phyloP scores from a whole-genome alignment of 495 filamentous ascomycete genomes.

The Penicillium canariense region DNA sequence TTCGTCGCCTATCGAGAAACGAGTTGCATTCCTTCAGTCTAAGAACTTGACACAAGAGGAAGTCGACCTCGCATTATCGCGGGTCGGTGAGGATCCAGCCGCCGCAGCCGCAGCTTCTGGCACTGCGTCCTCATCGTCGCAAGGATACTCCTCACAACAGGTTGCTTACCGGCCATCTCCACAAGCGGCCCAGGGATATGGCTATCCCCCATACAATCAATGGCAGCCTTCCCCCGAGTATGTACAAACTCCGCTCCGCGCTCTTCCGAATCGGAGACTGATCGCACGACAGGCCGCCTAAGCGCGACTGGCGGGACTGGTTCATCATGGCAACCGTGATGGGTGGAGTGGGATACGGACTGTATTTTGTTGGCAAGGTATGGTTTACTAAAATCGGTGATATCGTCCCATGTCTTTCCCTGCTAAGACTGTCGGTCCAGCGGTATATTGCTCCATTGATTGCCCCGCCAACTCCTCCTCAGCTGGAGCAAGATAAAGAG shows the following conservation, averaged over 20 bases:
- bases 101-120: constrained; percentile 28
- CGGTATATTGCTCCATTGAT: constrained; percentile 91
- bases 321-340: constrained; percentile 96
- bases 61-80: constrained; percentile 77
- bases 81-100: constrained; percentile 60
- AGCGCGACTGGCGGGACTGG: constrained; percentile 95
- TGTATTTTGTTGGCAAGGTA: constrained; percentile 86
- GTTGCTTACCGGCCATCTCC: constrained; percentile 50
- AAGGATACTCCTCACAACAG: constrained; percentile 51
- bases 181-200: constrained; percentile 64
- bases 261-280: constrained; percentile 7
- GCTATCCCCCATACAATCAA: constrained; percentile 61
- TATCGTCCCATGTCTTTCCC: background rate
- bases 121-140: constrained; percentile 31
- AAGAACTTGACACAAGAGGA: constrained; percentile 98
- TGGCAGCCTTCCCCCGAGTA: constrained; percentile 71
- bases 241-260: constrained; percentile 14
- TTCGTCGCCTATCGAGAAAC: constrained; percentile 87
- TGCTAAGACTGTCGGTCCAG: constrained; percentile 31
- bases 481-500: constrained; percentile 89
- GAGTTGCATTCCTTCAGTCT: constrained; percentile 87
- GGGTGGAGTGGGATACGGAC: constrained; percentile 77
- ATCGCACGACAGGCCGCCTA: constrained; percentile 49
- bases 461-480: constrained; percentile 87
- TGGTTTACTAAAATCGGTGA: background rate